Conservation (phyloP, 805 yeast genomes). For the Sugiyamaella chiloensis region DNA sequence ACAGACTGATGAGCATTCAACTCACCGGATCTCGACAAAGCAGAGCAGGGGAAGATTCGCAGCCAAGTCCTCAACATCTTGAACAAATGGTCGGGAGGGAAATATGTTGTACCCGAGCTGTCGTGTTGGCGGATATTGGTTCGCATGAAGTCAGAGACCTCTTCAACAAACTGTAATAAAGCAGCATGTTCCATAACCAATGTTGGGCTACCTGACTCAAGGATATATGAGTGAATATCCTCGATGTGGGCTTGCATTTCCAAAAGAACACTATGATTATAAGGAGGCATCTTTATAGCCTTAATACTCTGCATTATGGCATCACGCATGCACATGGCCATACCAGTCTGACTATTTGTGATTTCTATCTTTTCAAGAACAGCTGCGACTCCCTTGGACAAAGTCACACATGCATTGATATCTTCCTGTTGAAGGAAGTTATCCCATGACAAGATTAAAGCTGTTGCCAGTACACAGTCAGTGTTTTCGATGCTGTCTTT, state of each 20-base stretch:
- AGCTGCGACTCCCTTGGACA: conserved; percentile 30
- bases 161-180: conserved; percentile 15
- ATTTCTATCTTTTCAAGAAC: conserved; percentile 25
- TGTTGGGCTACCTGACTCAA: conserved; percentile 8
- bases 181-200: conserved; percentile 17
- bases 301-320: conserved; percentile 35
- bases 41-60: conserved; percentile 26
- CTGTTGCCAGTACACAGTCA: conserved; percentile 25
- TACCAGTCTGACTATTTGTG: conserved; percentile 23
- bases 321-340: conserved; percentile 28
- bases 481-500: conserved; percentile 17
- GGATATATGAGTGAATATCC: conserved; percentile 19
- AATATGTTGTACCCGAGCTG: conserved; percentile 19
- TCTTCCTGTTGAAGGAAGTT: conserved; percentile 29
- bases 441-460: conserved; percentile 31
- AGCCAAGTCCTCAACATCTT: conserved; percentile 28
- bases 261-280: conserved; percentile 29
- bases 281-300: conserved; percentile 34
- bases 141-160: conserved; percentile 16
- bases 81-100: conserved; percentile 24
- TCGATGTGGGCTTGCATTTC: conserved; percentile 31
- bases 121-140: conserved; percentile 14
- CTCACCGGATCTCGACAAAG: conserved; percentile 16
- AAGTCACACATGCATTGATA: conserved; percentile 24
- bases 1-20: conserved; percentile 21